Base-by-base conservation (phyloP, 257 asterid species). In the Asclepias syriaca region DNA sequence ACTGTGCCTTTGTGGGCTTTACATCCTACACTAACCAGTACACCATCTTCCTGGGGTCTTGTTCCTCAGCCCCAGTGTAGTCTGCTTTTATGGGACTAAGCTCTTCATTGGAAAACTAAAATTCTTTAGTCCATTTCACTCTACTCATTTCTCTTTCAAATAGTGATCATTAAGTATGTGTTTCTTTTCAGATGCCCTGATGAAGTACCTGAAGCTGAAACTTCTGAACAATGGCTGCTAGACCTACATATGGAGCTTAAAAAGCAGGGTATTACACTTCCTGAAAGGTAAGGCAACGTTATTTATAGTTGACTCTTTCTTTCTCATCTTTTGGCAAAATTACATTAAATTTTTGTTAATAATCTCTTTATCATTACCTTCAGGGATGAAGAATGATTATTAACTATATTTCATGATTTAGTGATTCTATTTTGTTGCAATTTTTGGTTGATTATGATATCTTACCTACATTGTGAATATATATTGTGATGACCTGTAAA, bases 141-240 rank as follows among this genome's bases (percentile, higher is more conserved):
- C 11, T 39, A 12, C 19, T 0, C 22, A 6, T 69, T 15, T 55
- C 32, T 69, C 51, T 19, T 69, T 53, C 6, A 61, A 32, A 2
- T 49, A 48, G 59, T 27, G 43, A 32, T 16, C 51, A 50, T 29
- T 5, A 32, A 50, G 1, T 6, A 27, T 24, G 14, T 56, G 49
- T 32, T 39, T 27, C 74, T 13, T 66, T 60, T 66, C 76, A 74
- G 77, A 39, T 56, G 72, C 69, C 19, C 37, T 76, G 71, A 63
- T 74, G 68, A 77, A 60, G 54, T 74, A 39, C 65, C 21, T 27
- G 77, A 70, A 40, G 48, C 71, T 53, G 50, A 60, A 34, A 34
- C 68, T 22, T 63, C 84, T 49, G 81, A 66, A 37, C 69, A 70
- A 32, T 84, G 87, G 87, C 75, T 84, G 64, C 75, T 73, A 24